phyloP scores from a whole-genome alignment of 345 rosid genomes.

The Eucalyptus pauciflora region DNA sequence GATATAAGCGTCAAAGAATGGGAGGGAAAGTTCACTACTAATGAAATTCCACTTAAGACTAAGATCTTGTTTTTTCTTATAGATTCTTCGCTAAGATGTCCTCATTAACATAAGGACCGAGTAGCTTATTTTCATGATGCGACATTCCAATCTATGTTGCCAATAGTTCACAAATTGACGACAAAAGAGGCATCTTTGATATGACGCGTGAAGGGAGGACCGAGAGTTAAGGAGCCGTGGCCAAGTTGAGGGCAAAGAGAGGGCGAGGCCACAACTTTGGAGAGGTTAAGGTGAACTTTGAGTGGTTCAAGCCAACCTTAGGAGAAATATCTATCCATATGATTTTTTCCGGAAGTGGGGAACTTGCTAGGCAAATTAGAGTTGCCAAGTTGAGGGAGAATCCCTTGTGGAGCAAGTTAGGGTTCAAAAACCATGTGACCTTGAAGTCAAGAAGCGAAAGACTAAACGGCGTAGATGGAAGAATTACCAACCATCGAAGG shows the following conservation, averaged over 20 bases:
- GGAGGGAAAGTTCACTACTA: background rate
- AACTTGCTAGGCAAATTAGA: background rate
- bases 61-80: background rate
- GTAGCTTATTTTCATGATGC: background rate
- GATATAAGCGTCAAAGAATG: background rate
- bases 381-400: background rate
- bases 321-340: background rate
- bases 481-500: background rate
- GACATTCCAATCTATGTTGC: background rate
- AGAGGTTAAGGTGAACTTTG: background rate
- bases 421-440: background rate
- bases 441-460: background rate
- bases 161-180: background rate
- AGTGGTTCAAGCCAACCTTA: background rate
- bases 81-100: background rate
- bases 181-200: background rate
- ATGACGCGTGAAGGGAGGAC: background rate
- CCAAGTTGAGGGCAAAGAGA: background rate
- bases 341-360: background rate
- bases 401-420: background rate
- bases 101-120: background rate
- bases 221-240: background rate
- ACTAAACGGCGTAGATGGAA: fast-evolving
- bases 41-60: background rate
- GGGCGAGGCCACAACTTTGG: background rate